phyloP scores from a whole-genome alignment of 2,329 filamentous ascomycete species.

The Sarocladium brachiariae region DNA sequence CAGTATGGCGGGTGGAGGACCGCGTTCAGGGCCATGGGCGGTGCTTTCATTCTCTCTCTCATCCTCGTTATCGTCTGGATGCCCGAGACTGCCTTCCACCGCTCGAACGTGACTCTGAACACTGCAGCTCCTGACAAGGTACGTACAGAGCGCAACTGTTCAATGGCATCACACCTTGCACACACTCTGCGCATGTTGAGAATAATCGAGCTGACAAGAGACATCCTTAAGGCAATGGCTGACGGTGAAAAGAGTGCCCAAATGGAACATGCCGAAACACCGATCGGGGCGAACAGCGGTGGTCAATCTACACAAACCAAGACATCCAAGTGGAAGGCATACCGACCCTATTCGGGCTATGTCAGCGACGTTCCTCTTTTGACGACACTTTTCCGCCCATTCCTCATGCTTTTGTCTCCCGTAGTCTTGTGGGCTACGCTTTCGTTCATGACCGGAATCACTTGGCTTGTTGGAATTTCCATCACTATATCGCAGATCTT shows the following conservation, averaged over 20 bases:
- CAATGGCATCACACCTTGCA: background rate
- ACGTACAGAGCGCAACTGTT: background rate
- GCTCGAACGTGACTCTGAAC: constrained; percentile 11
- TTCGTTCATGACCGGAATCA: constrained; percentile 1
- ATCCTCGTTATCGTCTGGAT: constrained; percentile 34
- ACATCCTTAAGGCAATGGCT: background rate
- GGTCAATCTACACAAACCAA: background rate
- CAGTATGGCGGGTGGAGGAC: constrained; percentile 26
- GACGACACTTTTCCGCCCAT: constrained; percentile 2
- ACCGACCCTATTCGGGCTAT: constrained; percentile 1
- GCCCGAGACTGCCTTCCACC: constrained; percentile 31
- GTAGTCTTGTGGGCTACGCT: constrained; percentile 2
- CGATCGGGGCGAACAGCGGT: background rate
- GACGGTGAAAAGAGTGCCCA: background rate
- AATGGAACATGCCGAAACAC: background rate
- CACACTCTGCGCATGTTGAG: background rate
- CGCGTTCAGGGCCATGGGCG: constrained; percentile 31
- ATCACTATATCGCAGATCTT: constrained; percentile 7
- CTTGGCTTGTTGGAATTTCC: constrained; percentile 2
- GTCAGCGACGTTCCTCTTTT: constrained; percentile 1
- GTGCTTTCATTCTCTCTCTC: constrained; percentile 29
- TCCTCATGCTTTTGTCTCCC: constrained; percentile 1
- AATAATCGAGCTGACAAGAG: background rate
- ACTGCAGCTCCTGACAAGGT: background rate
- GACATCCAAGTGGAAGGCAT: background rate